phyloP scores from a whole-genome alignment of 352 stramenopile species.

The Halophytophthora batemanensis region DNA sequence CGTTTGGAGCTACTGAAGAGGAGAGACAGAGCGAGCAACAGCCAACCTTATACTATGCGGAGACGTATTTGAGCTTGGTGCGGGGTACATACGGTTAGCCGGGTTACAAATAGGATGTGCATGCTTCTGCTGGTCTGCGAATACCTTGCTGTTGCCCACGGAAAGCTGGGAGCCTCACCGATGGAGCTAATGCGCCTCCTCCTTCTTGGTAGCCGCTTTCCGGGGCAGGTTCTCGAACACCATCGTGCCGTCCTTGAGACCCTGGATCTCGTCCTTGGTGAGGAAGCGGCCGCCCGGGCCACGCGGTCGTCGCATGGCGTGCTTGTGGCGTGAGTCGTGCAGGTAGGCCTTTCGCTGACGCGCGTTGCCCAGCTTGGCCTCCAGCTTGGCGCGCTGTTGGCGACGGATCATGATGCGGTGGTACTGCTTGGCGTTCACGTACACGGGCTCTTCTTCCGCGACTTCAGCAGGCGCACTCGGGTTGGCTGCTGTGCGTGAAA shows the following conservation, averaged over 20 bases:
- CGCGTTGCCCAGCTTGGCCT: conserved; percentile 75
- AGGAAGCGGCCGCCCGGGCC: conserved; percentile 83
- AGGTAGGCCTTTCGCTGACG: conserved; percentile 86
- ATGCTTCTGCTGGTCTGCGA: conserved; percentile 10
- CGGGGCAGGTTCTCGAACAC: conserved; percentile 62
- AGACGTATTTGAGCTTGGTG: conserved; percentile 18
- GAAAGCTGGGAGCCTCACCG: not conserved
- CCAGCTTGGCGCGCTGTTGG: conserved; percentile 83
- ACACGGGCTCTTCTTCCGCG: conserved; percentile 83
- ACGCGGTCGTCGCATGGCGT: conserved; percentile 83
- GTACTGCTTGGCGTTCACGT: conserved; percentile 91
- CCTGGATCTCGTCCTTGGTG: conserved; percentile 83
- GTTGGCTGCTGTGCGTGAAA: conserved; percentile 46
- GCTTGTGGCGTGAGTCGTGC: conserved; percentile 84
- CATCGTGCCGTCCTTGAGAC: conserved; percentile 70
- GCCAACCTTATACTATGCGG: not conserved
- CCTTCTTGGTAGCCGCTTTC: conserved; percentile 38
- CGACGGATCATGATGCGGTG: conserved; percentile 88
- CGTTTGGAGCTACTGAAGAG: too few species aligned
- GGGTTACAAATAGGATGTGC: conserved; percentile 33
- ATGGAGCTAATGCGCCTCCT: conserved; percentile 12
- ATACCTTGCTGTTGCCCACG: not conserved
- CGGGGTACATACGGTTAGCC: conserved; percentile 9
- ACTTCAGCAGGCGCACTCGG: conserved; percentile 43
- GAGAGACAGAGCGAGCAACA: not conserved